Evolutionary conservation across 768 basidiomycete genomes (phyloP), one percentile per base, ranked within the genome.

Genomic region (Lactarius hengduanensis): DNA sequence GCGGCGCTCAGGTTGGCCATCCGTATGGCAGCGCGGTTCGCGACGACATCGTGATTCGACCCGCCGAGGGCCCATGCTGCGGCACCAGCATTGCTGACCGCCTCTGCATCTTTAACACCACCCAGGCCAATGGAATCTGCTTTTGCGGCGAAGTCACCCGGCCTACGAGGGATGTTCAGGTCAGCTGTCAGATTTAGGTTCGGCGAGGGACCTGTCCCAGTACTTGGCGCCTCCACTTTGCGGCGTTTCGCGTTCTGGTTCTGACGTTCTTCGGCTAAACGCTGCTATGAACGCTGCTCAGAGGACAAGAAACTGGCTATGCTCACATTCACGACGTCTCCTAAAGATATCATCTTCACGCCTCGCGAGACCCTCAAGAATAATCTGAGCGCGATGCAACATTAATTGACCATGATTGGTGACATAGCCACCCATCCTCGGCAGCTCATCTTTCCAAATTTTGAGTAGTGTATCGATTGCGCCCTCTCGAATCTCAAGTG

Each of bases 1-100:
- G 96, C 96, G 55, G 96, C 96, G 80, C 87, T 93, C 87, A 98
- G 86, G 74, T 98, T 98, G 34, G 96, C 96, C 85, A 96, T 88
- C 67, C 96, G 87, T 70, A 97, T 93, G 30, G 91, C 92, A 69
- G 86, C 85, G 50, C 94, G 86, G 76, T 96, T 96, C 58, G 89
- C 89, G 34, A 96, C 94, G 66, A 96, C 86, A 76, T 95, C 92
- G 63, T 85, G 85, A 76, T 96, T 96, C n/a, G 90, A 90, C 26
- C 92, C 92, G 50, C 86, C 89, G 61, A 96, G 80, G 50, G 90
- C 91, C 71, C 88, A 87, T 15, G 84, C 81, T 63, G 89, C 91
- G 59, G 82, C 78, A 57, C 88, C 82, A 2, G 78, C 78, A 71
- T 85, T 84, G 65, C 81, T 78, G 53, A 81, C 77, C 26, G 90